These are phyloP conservation scores for Flaveria robusta DNA, from an alignment of 129 eudicot species.

Conservation along the genomic window DNA sequence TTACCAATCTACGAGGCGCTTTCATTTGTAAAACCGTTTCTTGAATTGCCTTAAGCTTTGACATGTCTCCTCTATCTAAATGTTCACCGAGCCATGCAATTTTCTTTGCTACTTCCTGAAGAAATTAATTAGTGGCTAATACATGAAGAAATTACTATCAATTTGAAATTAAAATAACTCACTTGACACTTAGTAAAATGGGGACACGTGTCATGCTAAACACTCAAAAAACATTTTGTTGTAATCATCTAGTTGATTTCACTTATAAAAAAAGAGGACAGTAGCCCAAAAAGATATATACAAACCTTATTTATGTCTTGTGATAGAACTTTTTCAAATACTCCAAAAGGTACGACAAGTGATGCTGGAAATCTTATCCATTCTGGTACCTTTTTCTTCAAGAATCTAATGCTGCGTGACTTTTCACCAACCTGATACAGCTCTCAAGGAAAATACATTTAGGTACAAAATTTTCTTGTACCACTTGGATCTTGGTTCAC, in stretches of 20 bases:
- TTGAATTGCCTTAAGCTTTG: constrained; percentile 41
- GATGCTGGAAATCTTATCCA: constrained; percentile 54
- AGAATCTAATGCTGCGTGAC: constrained; percentile 49
- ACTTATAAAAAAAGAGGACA: constrained; percentile 4
- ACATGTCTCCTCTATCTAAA: constrained; percentile 43
- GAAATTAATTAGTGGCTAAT: constrained; percentile 15
- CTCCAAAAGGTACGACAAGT: constrained; percentile 51
- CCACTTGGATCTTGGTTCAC: background rate
- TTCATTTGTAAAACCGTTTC: constrained; percentile 47
- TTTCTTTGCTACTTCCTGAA: constrained; percentile 48
- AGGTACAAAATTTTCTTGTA: background rate
- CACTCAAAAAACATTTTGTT: background rate
- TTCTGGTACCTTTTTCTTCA: constrained; percentile 42
- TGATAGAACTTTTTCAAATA: constrained; percentile 44
- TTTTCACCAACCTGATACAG: constrained; percentile 51
- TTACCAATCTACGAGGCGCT: constrained; percentile 56
- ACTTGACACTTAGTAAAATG: background rate
- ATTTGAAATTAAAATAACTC: background rate
- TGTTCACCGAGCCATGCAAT: constrained; percentile 35
- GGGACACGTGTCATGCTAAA: background rate
- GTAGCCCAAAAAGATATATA: background rate
- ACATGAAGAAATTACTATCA: constrained; percentile 21
- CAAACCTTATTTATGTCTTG: constrained; percentile 56
- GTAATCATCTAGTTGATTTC: background rate
- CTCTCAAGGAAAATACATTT: constrained; percentile 13